phyloP scores from a whole-genome alignment of 139 green algal species.

The Coelastrella sp. region DNA sequence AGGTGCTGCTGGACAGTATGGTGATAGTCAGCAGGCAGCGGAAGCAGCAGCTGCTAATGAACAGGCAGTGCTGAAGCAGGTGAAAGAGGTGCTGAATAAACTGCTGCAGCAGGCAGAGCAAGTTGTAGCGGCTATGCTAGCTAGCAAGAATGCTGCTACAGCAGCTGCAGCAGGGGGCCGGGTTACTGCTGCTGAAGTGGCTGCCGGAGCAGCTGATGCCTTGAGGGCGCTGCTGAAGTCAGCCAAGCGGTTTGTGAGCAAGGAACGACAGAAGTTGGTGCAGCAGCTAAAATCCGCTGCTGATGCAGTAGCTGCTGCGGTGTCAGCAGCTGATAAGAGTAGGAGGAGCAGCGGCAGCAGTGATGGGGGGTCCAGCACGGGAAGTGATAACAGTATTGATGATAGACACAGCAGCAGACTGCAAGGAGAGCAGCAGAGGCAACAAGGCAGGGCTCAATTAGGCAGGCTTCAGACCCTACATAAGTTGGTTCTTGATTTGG shows the following conservation, averaged over 20 bases:
- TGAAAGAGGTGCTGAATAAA: not conserved
- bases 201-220: not conserved
- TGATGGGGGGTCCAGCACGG: not conserved
- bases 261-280: not conserved
- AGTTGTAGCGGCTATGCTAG: not conserved
- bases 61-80: not conserved
- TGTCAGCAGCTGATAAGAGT: not conserved
- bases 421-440: not conserved
- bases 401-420: not conserved
- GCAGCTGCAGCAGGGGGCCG: not conserved
- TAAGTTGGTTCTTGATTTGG: not conserved
- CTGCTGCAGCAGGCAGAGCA: constrained; percentile 20
- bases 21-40: not conserved
- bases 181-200: constrained; percentile 9
- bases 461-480: constrained; percentile 4
- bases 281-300: constrained; percentile 3
- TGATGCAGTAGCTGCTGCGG: not conserved
- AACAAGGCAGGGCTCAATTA: not conserved
- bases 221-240: constrained; percentile 20
- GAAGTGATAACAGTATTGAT: not conserved
- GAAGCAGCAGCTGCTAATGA: not conserved
- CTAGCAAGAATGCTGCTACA: constrained; percentile 18
- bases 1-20: not conserved
- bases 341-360: constrained; percentile 1
- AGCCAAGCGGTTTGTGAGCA: not conserved